Evolutionary conservation across 192 early-diverging fungal species (phyloP).

Genomic region (Coemansia sp.): DNA sequence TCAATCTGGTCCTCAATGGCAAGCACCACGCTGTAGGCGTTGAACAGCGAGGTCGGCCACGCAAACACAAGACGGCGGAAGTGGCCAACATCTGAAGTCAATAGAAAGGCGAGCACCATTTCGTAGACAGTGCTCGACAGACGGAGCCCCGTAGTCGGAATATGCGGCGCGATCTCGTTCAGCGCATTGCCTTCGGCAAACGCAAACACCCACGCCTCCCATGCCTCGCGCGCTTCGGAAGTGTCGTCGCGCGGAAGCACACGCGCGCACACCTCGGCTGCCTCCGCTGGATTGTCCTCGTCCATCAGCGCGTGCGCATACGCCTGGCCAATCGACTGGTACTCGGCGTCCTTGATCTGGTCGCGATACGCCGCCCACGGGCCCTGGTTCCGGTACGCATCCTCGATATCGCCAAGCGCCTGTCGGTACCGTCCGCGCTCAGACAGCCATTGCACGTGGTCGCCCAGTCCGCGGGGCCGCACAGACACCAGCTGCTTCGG

Average conservation of each 20-base stretch:
- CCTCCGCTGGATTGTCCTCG: conserved; percentile 65
- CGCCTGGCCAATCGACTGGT: conserved; percentile 75
- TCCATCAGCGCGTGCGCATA: conserved; percentile 77
- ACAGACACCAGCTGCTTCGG: conserved; percentile 94
- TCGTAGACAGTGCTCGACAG: conserved; percentile 83
- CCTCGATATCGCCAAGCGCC: conserved; percentile 68
- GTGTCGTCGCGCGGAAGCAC: conserved; percentile 61
- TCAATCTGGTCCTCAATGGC: conserved; percentile 67
- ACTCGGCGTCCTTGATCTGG: conserved; percentile 60
- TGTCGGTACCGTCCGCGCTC: conserved; percentile 77
- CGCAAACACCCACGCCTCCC: conserved; percentile 92
- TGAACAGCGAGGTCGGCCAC: conserved; percentile 83
- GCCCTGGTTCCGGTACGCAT: conserved; percentile 60
- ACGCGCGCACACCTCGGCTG: conserved; percentile 70
- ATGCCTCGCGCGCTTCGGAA: conserved; percentile 39
- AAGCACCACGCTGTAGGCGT: conserved; percentile 70
- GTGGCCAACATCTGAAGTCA: conserved; percentile 37
- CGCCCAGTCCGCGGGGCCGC: conserved; percentile 80
- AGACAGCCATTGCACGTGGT: conserved; percentile 94
- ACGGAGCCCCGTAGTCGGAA: conserved; percentile 75
- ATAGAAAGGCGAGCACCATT: conserved; percentile 68
- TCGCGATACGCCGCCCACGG: conserved; percentile 39
- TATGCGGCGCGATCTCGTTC: conserved; percentile 68
- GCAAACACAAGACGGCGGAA: conserved; percentile 65
- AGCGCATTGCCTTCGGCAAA: conserved; percentile 81